Conservation (phyloP, 345 rosid species). For the Aquilaria malaccensis region DNA sequence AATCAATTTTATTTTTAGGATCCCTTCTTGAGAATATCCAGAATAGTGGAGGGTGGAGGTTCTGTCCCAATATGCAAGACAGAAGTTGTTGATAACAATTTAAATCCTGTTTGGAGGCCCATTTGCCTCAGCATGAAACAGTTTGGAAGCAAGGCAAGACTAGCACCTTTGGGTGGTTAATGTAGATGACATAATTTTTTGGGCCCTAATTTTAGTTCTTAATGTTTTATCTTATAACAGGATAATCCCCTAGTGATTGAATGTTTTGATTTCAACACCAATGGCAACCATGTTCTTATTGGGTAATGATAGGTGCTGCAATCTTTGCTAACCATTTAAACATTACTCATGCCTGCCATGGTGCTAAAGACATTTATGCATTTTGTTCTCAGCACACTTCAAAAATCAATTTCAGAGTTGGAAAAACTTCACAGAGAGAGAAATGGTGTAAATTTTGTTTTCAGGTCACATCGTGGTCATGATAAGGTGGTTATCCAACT, state of each 20-base stretch:
- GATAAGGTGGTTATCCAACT: conserved; percentile 47
- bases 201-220: conserved; percentile 6
- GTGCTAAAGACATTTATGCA: not conserved
- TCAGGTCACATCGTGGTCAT: conserved; percentile 31
- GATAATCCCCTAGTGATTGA: conserved; percentile 71
- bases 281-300: conserved; percentile 56
- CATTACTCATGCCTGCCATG: not conserved
- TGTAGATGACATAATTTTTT: not conserved
- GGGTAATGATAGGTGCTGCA: conserved; percentile 34
- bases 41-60: conserved; percentile 47
- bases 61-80: conserved; percentile 69
- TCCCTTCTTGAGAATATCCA: conserved; percentile 80
- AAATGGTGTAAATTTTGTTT: conserved; percentile 39
- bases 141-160: conserved; percentile 74
- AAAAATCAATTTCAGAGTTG: conserved; percentile 62
- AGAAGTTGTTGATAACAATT: conserved; percentile 58
- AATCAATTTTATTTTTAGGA: conserved; percentile 37
- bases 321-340: not conserved
- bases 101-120: conserved; percentile 77
- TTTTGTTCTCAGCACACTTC: conserved; percentile 41
- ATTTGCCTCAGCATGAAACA: conserved; percentile 66
- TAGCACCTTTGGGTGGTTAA: not conserved
- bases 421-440: conserved; percentile 49
- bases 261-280: conserved; percentile 76
- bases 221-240: conserved; percentile 26